Evolutionary conservation across 192 early-diverging fungal species (phyloP), one percentile per base, ranked within the genome.

Genomic region (Entomortierella lignicola): DNA sequence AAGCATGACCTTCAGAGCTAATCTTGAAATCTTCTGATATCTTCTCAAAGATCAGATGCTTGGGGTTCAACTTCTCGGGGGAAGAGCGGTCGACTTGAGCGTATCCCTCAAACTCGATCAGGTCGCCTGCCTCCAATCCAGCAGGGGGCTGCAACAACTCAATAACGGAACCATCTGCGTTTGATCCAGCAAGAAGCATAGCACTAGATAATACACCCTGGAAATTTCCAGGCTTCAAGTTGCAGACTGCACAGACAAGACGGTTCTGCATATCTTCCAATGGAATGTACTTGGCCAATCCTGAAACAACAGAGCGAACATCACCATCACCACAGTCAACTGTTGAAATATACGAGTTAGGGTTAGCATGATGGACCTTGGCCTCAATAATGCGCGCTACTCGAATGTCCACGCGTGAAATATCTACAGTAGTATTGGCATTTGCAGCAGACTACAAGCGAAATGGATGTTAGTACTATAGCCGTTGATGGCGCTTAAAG

Each of bases 41-140:
- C 74, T 91, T 90, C 72, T 88, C 88, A 70, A 87, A 91, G 44
- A 91, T 80, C 69, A 91, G 81, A 34, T 89, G 84, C 61, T 91
- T 91, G 37, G 89, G 89, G 65, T 91, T 91, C 56, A 91, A 63
- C 56, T 80, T 72, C 62, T 84, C 84, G 47, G 80, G 87, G 11
- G 81, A 83, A 20, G 74, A 62, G 13, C 80, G 63, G 27, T 72
- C 58, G 1, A 60, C 77, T 30, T 69, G 57, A 27, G 47, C 79
- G 55, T 71, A 90, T 4, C 90, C 90, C 54, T 89, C 82, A 72
- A 84, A 89, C 29, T 71, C 52, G 30, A 91, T 82, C 34, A 65
- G 2, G 27, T 91, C 90, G 39, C 90, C 90, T 57, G 82, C 58
- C 47, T 86, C 77, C 23, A 85, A 57, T 62, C 66, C 85, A 25